Evolutionary conservation across 148 eudicot genomes (phyloP), one percentile per base, ranked within the genome.

Genomic region (Rheum nobile): DNA sequence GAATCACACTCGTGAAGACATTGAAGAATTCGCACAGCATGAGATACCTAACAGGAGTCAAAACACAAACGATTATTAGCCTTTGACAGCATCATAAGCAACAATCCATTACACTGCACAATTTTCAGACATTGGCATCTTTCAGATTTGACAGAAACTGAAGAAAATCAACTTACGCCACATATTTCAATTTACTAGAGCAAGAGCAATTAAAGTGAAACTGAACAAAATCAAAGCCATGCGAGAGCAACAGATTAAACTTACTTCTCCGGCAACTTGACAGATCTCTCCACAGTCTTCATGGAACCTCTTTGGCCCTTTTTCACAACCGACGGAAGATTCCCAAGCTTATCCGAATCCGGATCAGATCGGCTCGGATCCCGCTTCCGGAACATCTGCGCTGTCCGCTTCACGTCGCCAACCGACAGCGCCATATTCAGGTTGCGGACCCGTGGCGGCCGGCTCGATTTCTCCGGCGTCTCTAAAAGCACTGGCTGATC

Each of bases 1-100:
- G 84, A 79, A 95, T 79, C 24, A 93, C 86, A 79, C 82, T 80
- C 77, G 85, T 88, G 87, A 94, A 80, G 72, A 91, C 84, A 74
- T 81, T 76, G 81, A 94, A 91, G 80, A 91, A 91, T 75, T 85
- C 77, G 19, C 88, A 83, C 82, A 94, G 61, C 72, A 85, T 75
- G 73, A 83, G 89, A 73, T 81, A 83, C 87, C 95, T 94, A 59
- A 22, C 11, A 37, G 80, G 68, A 57, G 72, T 57, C 50, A 47
- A 11, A 41, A 39, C 9, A 48, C 8, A 74, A 31, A 5, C 75
- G 61, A 48, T 34, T 50, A 48, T 17, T 65, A 41, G 10, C n/a
- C 24, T 9, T 26, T n/a, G 47, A 44, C 71, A n/a, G 50, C 65
- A 35, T 31, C 28, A 21, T 8, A 8, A 48, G 29, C 50, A 42